Evolutionary conservation across 106 monocot genomes (phyloP).

Genomic region (Apostasia shenzhenica): DNA sequence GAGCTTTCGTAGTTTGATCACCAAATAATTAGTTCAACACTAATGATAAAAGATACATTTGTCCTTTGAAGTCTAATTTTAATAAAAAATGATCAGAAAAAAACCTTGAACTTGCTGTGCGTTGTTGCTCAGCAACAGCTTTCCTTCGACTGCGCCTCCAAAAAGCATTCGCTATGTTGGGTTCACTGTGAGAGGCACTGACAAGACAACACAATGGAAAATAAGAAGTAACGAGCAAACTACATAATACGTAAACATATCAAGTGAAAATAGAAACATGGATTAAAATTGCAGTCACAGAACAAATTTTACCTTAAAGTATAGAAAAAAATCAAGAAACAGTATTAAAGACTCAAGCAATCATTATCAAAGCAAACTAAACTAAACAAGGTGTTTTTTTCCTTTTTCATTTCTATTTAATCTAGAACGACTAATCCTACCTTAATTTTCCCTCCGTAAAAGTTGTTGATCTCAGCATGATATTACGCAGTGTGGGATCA

Average conservation of each 20-base stretch:
- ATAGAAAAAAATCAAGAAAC: neutral
- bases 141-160: constrained; percentile 73
- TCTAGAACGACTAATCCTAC: constrained; percentile 16
- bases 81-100: neutral
- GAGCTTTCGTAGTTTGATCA: too few species aligned
- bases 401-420: neutral
- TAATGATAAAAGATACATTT: too few species aligned
- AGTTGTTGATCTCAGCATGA: constrained; percentile 45
- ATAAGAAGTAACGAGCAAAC: constrained; percentile 6
- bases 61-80: neutral
- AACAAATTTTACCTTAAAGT: neutral
- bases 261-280: neutral
- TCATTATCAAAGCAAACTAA: constrained; percentile 1
- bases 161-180: constrained; percentile 78
- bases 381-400: neutral
- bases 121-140: constrained; percentile 74
- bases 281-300: too few species aligned
- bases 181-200: constrained; percentile 90
- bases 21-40: too few species aligned
- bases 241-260: neutral
- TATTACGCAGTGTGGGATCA: constrained; percentile 41
- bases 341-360: too few species aligned
- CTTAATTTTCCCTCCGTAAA: constrained; percentile 56
- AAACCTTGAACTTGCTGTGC: constrained; percentile 95
- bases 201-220: neutral